Base-by-base conservation (phyloP, 192 early-diverging fungal genomes). In the Linnemannia schmuckeri region DNA sequence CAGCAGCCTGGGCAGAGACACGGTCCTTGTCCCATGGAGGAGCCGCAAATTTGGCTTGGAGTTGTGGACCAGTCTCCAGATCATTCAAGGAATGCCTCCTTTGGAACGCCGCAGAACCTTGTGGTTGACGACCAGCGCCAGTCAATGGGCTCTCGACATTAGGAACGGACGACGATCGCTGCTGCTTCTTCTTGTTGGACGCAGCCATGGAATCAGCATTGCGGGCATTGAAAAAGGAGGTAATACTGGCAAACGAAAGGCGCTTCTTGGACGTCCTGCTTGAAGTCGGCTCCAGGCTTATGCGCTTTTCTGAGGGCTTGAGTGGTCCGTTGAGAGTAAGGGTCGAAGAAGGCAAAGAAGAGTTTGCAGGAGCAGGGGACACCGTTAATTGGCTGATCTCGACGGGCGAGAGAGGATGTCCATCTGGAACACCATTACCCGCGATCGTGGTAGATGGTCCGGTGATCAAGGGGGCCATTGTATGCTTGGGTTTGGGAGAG, bases 181-280 rank as follows among this genome's bases (percentile, higher is more conserved):
- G 75, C 35, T 87, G 76, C 52, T 75, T 75, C 70, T 87, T 80
- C 49, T 63, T 70, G n/a, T 24, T 63, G 24, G 76, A 61, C 12
- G n/a, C 49, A 9, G 72, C 46, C 13, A 76, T 44, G 1, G 70
- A 40, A 13, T 78, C 80, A 4, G 70, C 73, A 13, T 41, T 27
- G 37, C 76, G 73, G 9, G 80, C 69, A 33, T 72, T 81, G 68
- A 87, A 87, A 72, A 87, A 87, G 0, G 85, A 81, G 24, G 85
- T 81, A 66, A 87, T 87, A 9, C 72, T 66, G 10, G 85, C 85
- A 44, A 87, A 81, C 0, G 85, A 87, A 9, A 87, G 85, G 27
- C 79, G 70, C 49, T 87, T 87, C 68, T 87, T 87, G 54, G 57
- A 49, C 13, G 76, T 75, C 33, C 79, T 38, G 40, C 71, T 72